Evolutionary conservation across 495 filamentous ascomycete genomes (phyloP), one percentile per base, ranked within the genome.

Genomic region (Daldinia grandis): DNA sequence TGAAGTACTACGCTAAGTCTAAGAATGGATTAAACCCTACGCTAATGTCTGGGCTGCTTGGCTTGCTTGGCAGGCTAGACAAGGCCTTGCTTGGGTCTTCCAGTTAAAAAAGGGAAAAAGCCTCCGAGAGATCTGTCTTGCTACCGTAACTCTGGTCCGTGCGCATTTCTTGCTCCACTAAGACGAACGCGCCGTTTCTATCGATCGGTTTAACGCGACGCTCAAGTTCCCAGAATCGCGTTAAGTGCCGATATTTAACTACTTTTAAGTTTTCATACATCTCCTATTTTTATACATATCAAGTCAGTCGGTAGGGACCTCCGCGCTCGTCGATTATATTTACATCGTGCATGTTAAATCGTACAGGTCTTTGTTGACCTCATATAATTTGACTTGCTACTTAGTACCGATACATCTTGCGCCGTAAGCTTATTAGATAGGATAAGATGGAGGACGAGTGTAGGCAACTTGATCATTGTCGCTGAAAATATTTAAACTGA

Each of bases 381-480:
- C 21, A 37, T 37, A 37, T 35, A 21, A 21, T 24, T 31, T 12
- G 25, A 21, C 42, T 14, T 15, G 14, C 31, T 27, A 8, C 40
- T 64, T 33, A 35, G 30, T 31, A 14, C 15, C 6, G 17, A 31
- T 33, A 35, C 7, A n/a, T 17, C 35, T 27, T 47, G 24, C 44
- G 9, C 14, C 17, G 7, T 53, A 58, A 38, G 58, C 30, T 27
- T 55, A 25, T 33, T 62, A 30, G 28, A 55, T 31, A 33, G 24
- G 37, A 44, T 61, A 63, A 63, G 19, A 77, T 77, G 75, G 80
- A 85, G 74, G 85, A 81, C 38, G 85, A 83, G 55, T 89, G 87
- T 88, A 81, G 69, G 79, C 69, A n/a, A 63, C 40, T 61, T 21
- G 31, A 7, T 49, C 27, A 47, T 62, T 6, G 4, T 58, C 49